These are phyloP conservation scores for Chlamydomonas schloesseri DNA, from an alignment of 139 green algal genomes.

Conservation along the genomic window DNA sequence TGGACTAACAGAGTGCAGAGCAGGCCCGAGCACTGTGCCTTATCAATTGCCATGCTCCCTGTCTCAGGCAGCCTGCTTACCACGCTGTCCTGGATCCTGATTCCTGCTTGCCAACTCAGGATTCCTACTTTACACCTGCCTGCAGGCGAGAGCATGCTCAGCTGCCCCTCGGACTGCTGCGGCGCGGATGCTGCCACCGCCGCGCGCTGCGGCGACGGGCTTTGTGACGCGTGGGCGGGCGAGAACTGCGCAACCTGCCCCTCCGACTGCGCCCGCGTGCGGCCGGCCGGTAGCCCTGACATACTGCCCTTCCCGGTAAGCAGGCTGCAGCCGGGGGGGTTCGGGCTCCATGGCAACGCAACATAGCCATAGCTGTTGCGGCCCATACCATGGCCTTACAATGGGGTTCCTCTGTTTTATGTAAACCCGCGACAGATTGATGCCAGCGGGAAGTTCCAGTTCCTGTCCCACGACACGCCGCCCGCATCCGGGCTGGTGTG, in stretches of 20 bases:
- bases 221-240: slow-evolving; percentile 30
- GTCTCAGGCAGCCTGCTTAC: no score
- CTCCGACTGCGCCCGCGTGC: slow-evolving; percentile 11
- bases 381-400: no score
- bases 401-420: no score
- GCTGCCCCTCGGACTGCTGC: neutral
- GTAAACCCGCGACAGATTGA: neutral
- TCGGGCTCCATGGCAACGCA: no score
- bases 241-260: slow-evolving; percentile 26
- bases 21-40: neutral
- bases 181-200: neutral
- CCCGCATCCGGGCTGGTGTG: neutral
- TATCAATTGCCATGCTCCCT: no score
- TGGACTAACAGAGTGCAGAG: no score
- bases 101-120: neutral
- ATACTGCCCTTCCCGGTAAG: neutral
- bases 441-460: neutral
- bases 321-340: no score
- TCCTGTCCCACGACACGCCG: neutral
- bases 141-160: neutral
- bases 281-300: neutral
- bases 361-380: no score
- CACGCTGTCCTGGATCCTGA: no score
- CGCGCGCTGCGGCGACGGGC: slow-evolving; percentile 5
- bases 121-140: neutral